Base-by-base conservation (phyloP, 495 filamentous ascomycete species). In the Aspergillus egyptiacus region DNA sequence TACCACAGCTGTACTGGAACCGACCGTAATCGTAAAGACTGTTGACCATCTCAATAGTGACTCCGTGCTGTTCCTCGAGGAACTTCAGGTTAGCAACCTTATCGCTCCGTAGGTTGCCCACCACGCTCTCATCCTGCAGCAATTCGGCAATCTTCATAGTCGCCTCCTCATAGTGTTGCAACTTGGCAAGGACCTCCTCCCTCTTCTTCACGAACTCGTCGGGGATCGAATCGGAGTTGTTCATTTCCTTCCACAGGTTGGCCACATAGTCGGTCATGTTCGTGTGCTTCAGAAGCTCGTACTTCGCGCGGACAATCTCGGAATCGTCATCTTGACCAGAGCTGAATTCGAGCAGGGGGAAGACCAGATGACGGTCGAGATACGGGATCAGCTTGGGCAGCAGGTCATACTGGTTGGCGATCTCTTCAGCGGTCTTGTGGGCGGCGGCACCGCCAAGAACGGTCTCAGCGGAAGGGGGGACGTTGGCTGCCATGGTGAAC, bases 201-300 rank as follows among this genome's bases (percentile, higher is more conserved):
- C 86, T 79, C 81, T 87, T 91, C 63, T 85, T 84, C 48, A 80
- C 74, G 63, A 89, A 96, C 66, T 97, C 90, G 45, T 84, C 77
- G 18, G 93, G 90, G 41, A 85, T 72, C 36, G 87, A 75, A 33
- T 87, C 78, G 47, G 86, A 79, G 55, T 85, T 75, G 69, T 96
- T 80, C 54, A 98, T 80, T 64, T 95, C 83, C 62, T 83, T 78
- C 74, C 94, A 87, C 59, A 98, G 73, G 53, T 83, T 83, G 55
- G 89, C 88, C 32, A 96, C 87, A 65, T 94, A 98, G 68, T 97
- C 93, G 57, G 82, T 89, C 93, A 98, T 98, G 75, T 97, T 94
- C 48, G 93, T 95, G 65, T 85, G 80, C 77, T 95, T 91, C 47
- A 96, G 80, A 23, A 98, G 80, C 67, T 89, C 82, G 65, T 89